Percentiles rank a stretch among this genome's conserved stretches.
phyloP scores from a whole-genome alignment of 768 basidiomycete species.

The Kwoniella europaea region DNA sequence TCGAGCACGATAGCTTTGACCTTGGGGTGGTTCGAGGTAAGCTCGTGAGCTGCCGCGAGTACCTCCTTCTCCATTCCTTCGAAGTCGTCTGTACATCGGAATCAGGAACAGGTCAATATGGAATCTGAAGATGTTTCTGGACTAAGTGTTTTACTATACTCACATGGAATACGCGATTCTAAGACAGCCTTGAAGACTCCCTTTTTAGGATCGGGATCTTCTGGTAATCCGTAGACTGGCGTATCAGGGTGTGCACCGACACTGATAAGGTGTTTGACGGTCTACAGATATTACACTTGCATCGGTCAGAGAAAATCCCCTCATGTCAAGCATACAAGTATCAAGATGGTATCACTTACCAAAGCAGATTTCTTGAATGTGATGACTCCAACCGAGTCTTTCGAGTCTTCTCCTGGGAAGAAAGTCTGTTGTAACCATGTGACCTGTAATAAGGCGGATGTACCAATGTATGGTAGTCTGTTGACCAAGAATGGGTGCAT shows the following conservation, averaged over 20 bases:
- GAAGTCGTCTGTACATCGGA: conserved; percentile 32
- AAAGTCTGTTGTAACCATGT: conserved; percentile 34
- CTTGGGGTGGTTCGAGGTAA: conserved; percentile 23
- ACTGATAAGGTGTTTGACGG: conserved; percentile 34
- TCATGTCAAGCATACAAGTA: not conserved
- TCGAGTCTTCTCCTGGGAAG: conserved; percentile 23
- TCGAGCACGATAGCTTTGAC: conserved; percentile 42
- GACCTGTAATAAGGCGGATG: conserved; percentile 35
- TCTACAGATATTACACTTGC: conserved; percentile 11
- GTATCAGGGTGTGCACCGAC: conserved; percentile 38
- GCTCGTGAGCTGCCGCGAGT: conserved; percentile 26
- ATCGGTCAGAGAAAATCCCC: too few species aligned
- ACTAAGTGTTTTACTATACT: not conserved
- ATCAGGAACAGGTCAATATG: not conserved
- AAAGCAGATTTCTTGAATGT: conserved; percentile 35
- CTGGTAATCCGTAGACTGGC: conserved; percentile 32
- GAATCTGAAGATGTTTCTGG: not conserved
- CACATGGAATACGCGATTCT: conserved; percentile 26
- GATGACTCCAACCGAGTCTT: conserved; percentile 40
- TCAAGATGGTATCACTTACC: conserved; percentile 18
- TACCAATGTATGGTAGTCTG: conserved; percentile 41
- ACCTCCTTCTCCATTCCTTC: conserved; percentile 42
- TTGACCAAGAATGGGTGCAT: conserved; percentile 41
- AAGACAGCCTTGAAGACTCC: conserved; percentile 40
- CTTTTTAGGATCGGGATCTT: conserved; percentile 19